Evolutionary conservation across 345 rosid species (phyloP).

Genomic region (Salix dunnii): DNA sequence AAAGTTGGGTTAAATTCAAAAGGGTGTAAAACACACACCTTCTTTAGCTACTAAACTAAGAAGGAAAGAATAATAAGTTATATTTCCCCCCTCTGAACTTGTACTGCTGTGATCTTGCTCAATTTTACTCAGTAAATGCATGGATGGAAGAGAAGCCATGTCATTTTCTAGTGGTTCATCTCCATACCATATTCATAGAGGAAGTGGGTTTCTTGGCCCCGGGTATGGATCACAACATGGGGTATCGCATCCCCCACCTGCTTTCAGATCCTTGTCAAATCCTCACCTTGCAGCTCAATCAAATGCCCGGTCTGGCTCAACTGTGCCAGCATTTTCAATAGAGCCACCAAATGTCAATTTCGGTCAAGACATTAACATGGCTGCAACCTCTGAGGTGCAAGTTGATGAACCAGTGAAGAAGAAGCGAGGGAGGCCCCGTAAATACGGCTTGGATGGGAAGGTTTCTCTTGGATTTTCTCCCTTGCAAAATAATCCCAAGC

Average conservation of each 20-base stretch:
- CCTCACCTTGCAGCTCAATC: conserved; percentile 49
- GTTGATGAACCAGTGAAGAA: conserved; percentile 63
- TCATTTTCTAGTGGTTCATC: conserved; percentile 72
- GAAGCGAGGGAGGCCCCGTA: conserved; percentile 97
- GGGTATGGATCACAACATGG: conserved; percentile 51
- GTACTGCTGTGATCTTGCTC: conserved; percentile 12
- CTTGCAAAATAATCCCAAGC: conserved; percentile 49
- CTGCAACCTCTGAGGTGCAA: conserved; percentile 43
- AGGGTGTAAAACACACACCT: not conserved
- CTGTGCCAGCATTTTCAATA: conserved; percentile 46
- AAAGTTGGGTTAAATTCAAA: not conserved
- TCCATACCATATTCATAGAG: conserved; percentile 80
- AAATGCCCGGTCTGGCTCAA: conserved; percentile 29
- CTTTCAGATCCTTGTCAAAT: conserved; percentile 51
- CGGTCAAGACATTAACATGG: conserved; percentile 55
- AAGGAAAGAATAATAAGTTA: not conserved
- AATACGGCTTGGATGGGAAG: conserved; percentile 80
- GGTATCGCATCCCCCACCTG: conserved; percentile 51
- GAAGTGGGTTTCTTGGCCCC: conserved; percentile 47
- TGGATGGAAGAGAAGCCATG: conserved; percentile 98
- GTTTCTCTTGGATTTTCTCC: conserved; percentile 84
- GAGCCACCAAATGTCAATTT: conserved; percentile 56
- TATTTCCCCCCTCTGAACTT: not conserved
- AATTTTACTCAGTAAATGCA: conserved; percentile 55
- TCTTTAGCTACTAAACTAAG: conserved; percentile 2